Evolutionary conservation across 306 rosid species (phyloP), one percentile per base, ranked within the genome.

Genomic region (Medicago lupulina): DNA sequence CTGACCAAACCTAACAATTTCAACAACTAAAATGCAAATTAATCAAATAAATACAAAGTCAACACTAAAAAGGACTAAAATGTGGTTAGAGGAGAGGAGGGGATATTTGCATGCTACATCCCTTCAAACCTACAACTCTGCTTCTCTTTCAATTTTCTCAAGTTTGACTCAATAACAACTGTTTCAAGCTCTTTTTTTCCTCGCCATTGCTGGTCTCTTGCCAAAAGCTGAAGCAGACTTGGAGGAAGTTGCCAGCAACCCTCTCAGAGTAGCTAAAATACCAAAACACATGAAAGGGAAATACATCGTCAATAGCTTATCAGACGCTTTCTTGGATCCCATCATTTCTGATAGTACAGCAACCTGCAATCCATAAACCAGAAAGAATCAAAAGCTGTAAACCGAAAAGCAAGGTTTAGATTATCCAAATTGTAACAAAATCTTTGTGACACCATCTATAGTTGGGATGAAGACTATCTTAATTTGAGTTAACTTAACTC

Each of bases 101-200:
- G 39, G 47, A 14, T 9, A 40, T 55, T n/a, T 49, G 78, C 71
- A 55, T 55, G 54, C 73, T 54, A 64, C 76, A 66, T 72, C 66
- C 67, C 49, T 74, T 47, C 73, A 18, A 60, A 58, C 67, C 71
- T 13, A 77, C 44, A 17, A 17, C 11, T 19, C 61, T 17, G 75
- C 31, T 66, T 40, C 66, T 65, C 60, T 49, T 66, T 59, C 44
- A 50, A 65, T 77, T 65, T 39, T 66, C 60, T 77, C 60, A 59
- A 14, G 36, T 39, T 67, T 31, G 60, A 67, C 25, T 34, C 54
- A 65, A 65, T 19, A 68, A 41, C 60, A 34, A 59, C 14, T 5
- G 8, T 62, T 78, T 88, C 84, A 92, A 76, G 85, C 88, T 59
- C 85, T 53, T 76, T 90, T 90, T 77, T 88, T 92, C 86, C 86